Evolutionary conservation across 2,329 filamentous ascomycete genomes (phyloP).

Genomic region (Pseudogymnoascus sp.): DNA sequence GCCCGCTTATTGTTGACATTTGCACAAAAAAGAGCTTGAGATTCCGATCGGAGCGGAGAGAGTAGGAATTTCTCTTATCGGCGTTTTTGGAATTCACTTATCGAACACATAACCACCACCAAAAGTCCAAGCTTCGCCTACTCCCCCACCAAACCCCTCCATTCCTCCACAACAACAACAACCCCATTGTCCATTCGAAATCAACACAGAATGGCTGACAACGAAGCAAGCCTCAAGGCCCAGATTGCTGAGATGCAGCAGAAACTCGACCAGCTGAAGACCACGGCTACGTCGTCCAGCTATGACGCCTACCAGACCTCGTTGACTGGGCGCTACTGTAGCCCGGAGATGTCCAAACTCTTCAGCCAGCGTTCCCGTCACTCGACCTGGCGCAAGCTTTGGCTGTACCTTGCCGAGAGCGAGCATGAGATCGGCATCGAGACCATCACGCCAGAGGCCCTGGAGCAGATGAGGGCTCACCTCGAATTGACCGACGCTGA

Average conservation of each 20-base stretch:
- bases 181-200: slow-evolving; percentile 5
- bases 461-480: slow-evolving; percentile 69
- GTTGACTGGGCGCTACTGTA: slow-evolving; percentile 66
- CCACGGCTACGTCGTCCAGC: slow-evolving; percentile 20
- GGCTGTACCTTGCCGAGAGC: slow-evolving; percentile 74
- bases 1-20: background rate
- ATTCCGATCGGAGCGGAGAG: background rate
- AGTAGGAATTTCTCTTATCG: slow-evolving; percentile 8
- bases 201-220: background rate
- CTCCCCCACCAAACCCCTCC: slow-evolving; percentile 7
- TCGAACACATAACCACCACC: background rate
- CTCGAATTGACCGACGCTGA: slow-evolving; percentile 70
- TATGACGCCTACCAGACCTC: slow-evolving; percentile 58
- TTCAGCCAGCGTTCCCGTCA: slow-evolving; percentile 71
- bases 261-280: slow-evolving; percentile 2
- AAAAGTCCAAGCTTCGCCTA: slow-evolving; percentile 9
- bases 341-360: slow-evolving; percentile 66
- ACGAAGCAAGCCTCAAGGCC: slow-evolving; percentile 5
- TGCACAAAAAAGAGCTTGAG: background rate
- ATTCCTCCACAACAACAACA: background rate
- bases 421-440: slow-evolving; percentile 74
- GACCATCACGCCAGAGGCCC: slow-evolving; percentile 61
- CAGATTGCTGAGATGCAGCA: background rate
- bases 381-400: slow-evolving; percentile 76
- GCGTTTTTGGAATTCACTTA: slow-evolving; percentile 5